Base-by-base conservation (phyloP, 163 green algal genomes). In the Volvox carteri region DNA sequence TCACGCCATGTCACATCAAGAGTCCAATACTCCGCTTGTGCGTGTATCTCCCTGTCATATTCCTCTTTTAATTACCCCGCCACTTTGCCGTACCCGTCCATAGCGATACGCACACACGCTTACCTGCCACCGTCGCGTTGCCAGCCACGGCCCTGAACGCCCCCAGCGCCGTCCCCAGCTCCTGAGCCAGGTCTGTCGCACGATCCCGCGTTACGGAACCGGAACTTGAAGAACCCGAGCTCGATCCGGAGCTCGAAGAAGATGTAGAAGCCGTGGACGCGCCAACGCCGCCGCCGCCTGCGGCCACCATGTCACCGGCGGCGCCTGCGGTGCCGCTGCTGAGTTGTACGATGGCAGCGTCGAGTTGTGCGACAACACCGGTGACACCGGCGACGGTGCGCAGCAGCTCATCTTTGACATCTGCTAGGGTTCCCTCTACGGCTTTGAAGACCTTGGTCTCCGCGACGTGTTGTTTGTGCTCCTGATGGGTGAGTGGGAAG, bases 101-200 rank as follows among this genome's bases (percentile, higher is more conserved):
- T n/a, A n/a, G n/a, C n/a, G n/a, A n/a, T n/a, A n/a, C n/a, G n/a
- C n/a, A n/a, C n/a, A n/a, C n/a, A n/a, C 11, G 37, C 70, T 11
- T 41, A 73, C n/a, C 79, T 35, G 78, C 78, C 42, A 56, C 85
- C 6, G 88, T 86, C 1, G 50, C 39, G n/a, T 90, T 80, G 19
- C 28, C 73, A 9, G 83, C 76, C 42, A 88, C 84, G 23, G 87
- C 73, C 23, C 75, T 87, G 73, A 90, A 92, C 7, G 67, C 68
- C 2, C 92, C 92, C 21, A 95, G 76, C 35, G 92, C 92, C 48
- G 90, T 90, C 14, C 90, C 88, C 48, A 95, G 75, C 90, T 95
- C 92, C 42, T 78, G 37, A 5, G 92, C 92, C 90, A 95, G 83
- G 28, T 94, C 90, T n/a, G 30, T 67, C 0, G 90, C 90, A 19